These are phyloP conservation scores for Neocucurbitaria cava DNA, from an alignment of 2,329 filamentous ascomycete genomes.

Conservation along the genomic window DNA sequence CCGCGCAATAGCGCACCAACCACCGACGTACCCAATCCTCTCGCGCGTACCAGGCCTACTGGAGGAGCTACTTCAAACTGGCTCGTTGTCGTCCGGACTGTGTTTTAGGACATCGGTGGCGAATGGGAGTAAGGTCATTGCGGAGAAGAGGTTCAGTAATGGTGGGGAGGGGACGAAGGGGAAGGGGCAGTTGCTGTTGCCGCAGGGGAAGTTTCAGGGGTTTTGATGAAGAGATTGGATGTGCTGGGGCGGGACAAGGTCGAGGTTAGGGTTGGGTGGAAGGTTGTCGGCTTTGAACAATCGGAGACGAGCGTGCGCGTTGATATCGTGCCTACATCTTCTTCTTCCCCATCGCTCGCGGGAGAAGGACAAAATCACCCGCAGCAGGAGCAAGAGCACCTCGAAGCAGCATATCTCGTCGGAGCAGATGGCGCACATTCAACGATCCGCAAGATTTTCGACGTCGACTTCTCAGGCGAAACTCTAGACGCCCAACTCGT, in stretches of 20 bases:
- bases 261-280: constrained; percentile 29
- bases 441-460: constrained; percentile 24
- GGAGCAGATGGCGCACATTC: constrained; percentile 42
- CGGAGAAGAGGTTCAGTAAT: constrained; percentile 32
- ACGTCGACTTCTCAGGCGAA: constrained; percentile 38
- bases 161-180: constrained; percentile 24
- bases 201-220: constrained; percentile 42
- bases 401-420: constrained; percentile 37
- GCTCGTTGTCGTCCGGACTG: constrained; percentile 30
- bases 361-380: too few relatives aligned
- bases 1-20: constrained; percentile 53
- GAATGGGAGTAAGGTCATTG: constrained; percentile 36
- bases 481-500: constrained; percentile 48
- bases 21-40: constrained; percentile 50
- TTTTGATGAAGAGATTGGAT: constrained; percentile 29
- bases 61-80: constrained; percentile 40
- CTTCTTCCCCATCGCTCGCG: too few relatives aligned
- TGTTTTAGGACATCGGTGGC: constrained; percentile 37
- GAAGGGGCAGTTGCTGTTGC: constrained; percentile 35
- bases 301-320: constrained; percentile 13
- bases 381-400: constrained; percentile 5
- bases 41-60: constrained; percentile 45
- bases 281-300: constrained; percentile 22
- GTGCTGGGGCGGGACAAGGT: constrained; percentile 6
- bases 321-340: constrained; percentile 6